Percentiles rank a stretch among this genome's conserved stretches.
Evolutionary conservation across 2,329 filamentous ascomycete species (phyloP).

Genomic region (Bretziella fagacearum): DNA sequence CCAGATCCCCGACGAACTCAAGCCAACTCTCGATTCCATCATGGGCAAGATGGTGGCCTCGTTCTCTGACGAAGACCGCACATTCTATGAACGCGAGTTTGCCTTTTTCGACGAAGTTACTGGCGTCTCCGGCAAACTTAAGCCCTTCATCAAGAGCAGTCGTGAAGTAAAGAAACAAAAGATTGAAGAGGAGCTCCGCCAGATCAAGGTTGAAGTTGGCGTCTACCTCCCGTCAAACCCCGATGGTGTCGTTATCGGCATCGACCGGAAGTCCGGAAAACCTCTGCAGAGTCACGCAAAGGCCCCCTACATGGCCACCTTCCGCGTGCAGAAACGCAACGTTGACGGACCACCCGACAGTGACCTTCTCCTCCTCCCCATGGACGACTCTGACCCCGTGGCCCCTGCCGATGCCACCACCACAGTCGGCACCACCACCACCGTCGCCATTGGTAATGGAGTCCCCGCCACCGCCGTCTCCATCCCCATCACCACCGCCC

Average conservation of each 20-base stretch:
- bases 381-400: slow-evolving; percentile 24
- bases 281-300: slow-evolving; percentile 96
- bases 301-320: slow-evolving; percentile 97
- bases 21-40: slow-evolving; percentile 82
- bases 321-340: slow-evolving; percentile 73
- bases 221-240: slow-evolving; percentile 96
- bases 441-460: neutral
- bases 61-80: slow-evolving; percentile 62
- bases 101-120: slow-evolving; percentile 97
- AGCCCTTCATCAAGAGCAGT: slow-evolving; percentile 75
- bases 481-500: neutral
- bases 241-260: slow-evolving; percentile 91
- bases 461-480: neutral
- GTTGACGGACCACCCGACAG: slow-evolving; percentile 8
- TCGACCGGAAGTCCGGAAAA: slow-evolving; percentile 94
- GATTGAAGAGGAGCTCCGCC: slow-evolving; percentile 94
- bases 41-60: slow-evolving; percentile 67
- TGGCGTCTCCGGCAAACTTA: slow-evolving; percentile 83
- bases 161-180: slow-evolving; percentile 98
- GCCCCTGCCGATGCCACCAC: neutral
- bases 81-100: slow-evolving; percentile 90
- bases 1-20: slow-evolving; percentile 74
- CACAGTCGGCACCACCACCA: slow-evolving; percentile 16
- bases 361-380: slow-evolving; percentile 26
- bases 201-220: slow-evolving; percentile 91